phyloP scores from a whole-genome alignment of 345 rosid species.

The Lepidium africanum region DNA sequence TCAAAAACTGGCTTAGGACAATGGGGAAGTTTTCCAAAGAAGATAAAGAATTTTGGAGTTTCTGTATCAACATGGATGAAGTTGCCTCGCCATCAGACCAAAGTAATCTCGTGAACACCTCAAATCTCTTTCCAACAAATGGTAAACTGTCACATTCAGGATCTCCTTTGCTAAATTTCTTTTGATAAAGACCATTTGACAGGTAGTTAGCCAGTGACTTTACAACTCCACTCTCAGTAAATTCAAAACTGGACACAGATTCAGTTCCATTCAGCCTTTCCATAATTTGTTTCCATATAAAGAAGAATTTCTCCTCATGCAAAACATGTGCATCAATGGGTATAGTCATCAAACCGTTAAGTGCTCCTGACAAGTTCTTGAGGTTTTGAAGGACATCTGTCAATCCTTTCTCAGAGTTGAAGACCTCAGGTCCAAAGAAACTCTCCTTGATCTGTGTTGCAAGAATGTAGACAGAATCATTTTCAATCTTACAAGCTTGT shows the following conservation, averaged over 20 bases:
- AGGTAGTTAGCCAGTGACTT: constrained; percentile 61
- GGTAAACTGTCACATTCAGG: constrained; percentile 21
- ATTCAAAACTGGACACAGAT: constrained; percentile 85
- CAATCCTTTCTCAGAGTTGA: constrained; percentile 56
- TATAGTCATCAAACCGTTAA: constrained; percentile 41
- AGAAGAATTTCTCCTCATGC: constrained; percentile 48
- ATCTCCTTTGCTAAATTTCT: constrained; percentile 29
- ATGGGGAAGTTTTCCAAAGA: constrained; percentile 80
- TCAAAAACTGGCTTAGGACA: constrained; percentile 44
- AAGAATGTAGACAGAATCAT: constrained; percentile 53
- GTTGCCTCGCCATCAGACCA: constrained; percentile 47
- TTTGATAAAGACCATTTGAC: constrained; percentile 49
- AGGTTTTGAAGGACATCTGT: constrained; percentile 82
- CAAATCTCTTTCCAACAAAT: constrained; percentile 57
- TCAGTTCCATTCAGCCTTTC: constrained; percentile 67
- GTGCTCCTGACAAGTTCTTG: constrained; percentile 46
- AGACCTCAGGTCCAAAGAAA: constrained; percentile 53
- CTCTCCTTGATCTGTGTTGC: constrained; percentile 56
- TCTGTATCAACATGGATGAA: constrained; percentile 44
- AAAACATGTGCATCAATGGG: constrained; percentile 25
- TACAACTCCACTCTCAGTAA: constrained; percentile 81
- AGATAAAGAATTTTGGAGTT: constrained; percentile 71
- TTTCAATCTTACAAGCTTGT: constrained; percentile 60
- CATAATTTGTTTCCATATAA: constrained; percentile 45
- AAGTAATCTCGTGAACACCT: constrained; percentile 53